Conservation (phyloP, 495 filamentous ascomycete species). For the Lichenothelia convexa region DNA sequence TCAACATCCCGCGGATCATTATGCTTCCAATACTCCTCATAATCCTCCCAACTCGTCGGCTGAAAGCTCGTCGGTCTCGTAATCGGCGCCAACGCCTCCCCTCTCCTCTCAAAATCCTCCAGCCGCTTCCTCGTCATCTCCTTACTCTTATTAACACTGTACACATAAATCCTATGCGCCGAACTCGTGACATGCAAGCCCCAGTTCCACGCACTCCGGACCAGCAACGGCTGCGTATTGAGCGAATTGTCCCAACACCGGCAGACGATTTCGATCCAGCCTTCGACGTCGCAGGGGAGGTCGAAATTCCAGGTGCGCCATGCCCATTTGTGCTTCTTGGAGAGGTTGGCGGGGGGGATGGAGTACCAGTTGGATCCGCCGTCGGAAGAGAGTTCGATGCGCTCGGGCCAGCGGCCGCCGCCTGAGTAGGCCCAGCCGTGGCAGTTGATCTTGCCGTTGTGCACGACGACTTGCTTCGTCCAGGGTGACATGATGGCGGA, state of each 20-base stretch:
- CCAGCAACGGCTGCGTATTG: slow-evolving; percentile 32
- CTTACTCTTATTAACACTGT: slow-evolving; percentile 39
- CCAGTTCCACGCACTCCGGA: slow-evolving; percentile 32
- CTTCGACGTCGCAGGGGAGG: slow-evolving; percentile 37
- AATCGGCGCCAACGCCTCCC: slow-evolving; percentile 14
- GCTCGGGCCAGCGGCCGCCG: slow-evolving; percentile 37
- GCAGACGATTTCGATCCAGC: slow-evolving; percentile 38
- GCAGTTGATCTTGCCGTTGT: slow-evolving; percentile 32
- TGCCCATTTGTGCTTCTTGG: slow-evolving; percentile 33
- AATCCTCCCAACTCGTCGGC: too few species aligned
- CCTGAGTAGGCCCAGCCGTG: slow-evolving; percentile 44
- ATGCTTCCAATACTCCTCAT: too few species aligned
- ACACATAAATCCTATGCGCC: slow-evolving; percentile 42
- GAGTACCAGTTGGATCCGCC: slow-evolving; percentile 39
- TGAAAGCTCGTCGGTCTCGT: too few species aligned
- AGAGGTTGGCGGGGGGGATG: slow-evolving; percentile 15
- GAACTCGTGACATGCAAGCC: slow-evolving; percentile 47
- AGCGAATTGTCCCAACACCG: slow-evolving; percentile 40
- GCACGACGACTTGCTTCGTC: slow-evolving; percentile 27
- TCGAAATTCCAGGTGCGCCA: slow-evolving; percentile 37
- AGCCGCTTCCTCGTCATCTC: slow-evolving; percentile 30
- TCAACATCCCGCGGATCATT: too few species aligned
- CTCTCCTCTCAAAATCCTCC: slow-evolving; percentile 29
- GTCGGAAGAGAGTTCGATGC: slow-evolving; percentile 38
- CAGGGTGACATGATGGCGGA: slow-evolving; percentile 38